Evolutionary conservation across 1,284 basidiomycete species (phyloP).

Genomic region (Austroboletus niveus): DNA sequence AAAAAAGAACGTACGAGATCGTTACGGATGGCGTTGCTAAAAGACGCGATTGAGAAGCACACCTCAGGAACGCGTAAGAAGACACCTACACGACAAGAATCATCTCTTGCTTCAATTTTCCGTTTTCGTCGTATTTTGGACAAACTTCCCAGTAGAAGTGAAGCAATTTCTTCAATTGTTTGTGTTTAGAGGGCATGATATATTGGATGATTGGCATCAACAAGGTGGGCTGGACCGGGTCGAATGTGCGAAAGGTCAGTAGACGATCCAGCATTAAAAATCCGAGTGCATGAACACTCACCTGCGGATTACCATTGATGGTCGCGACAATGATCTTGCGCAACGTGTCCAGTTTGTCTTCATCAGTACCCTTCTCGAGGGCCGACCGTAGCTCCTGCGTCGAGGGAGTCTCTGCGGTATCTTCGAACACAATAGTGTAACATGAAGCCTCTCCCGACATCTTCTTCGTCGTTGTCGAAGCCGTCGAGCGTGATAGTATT

Average conservation of each 20-base stretch:
- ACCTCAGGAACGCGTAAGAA: background rate
- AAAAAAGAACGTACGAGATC: conserved; percentile 70
- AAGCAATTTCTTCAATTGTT: conserved; percentile 96
- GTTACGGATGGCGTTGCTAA: conserved; percentile 94
- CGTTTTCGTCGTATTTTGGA: conserved; percentile 96
- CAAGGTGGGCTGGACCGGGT: conserved; percentile 63
- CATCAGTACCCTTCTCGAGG: conserved; percentile 96
- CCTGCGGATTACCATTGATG: conserved; percentile 91
- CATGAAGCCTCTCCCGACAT: conserved; percentile 59
- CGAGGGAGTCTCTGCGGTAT: conserved; percentile 75
- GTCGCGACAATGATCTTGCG: conserved; percentile 94
- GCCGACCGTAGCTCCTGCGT: conserved; percentile 81
- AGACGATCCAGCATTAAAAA: conserved; percentile 2
- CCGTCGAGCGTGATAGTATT: conserved; percentile 5
- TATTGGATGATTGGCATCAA: conserved; percentile 99
- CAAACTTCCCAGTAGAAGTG: conserved; percentile 99
- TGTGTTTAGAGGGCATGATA: conserved; percentile 86
- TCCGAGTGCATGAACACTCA: conserved; percentile 27
- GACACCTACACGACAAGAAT: conserved; percentile 91
- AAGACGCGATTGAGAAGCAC: conserved; percentile 11
- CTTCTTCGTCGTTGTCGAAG: conserved; percentile 14
- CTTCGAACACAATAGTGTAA: conserved; percentile 85
- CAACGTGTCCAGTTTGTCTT: conserved; percentile 96
- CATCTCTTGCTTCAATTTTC: conserved; percentile 99
- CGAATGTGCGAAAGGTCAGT: conserved; percentile 3